phyloP scores from a whole-genome alignment of 2,329 filamentous ascomycete genomes.

The Xylaria sp. region DNA sequence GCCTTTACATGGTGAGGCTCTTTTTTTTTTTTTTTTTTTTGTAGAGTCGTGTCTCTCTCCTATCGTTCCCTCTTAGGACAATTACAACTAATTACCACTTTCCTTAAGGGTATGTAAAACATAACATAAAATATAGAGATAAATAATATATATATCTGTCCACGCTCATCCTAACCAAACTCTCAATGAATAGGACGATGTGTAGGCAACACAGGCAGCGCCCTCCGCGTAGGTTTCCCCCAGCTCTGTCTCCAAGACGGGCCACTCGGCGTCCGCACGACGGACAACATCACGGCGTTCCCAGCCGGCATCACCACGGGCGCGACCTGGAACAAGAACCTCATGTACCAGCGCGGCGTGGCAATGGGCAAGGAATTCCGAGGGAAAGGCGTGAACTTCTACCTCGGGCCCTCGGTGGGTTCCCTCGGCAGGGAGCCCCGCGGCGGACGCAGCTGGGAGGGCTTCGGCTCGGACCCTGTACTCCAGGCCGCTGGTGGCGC shows the following conservation, averaged over 20 bases:
- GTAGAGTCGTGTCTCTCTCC: not conserved
- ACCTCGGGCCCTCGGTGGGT: constrained; percentile 76
- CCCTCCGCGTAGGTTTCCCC: constrained; percentile 75
- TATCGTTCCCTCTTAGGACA: not conserved
- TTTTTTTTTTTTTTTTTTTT: not conserved
- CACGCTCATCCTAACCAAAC: constrained; percentile 28
- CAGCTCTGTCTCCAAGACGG: constrained; percentile 78
- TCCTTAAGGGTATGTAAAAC: constrained; percentile 43
- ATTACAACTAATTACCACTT: constrained; percentile 9
- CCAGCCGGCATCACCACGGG: constrained; percentile 82
- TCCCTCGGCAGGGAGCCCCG: constrained; percentile 77
- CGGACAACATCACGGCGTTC: constrained; percentile 80
- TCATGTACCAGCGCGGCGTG: constrained; percentile 75
- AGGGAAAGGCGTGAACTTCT: constrained; percentile 78
- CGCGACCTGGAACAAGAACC: constrained; percentile 78
- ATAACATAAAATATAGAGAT: not conserved
- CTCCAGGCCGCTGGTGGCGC: constrained; percentile 66
- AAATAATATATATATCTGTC: not conserved
- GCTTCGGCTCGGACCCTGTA: constrained; percentile 76
- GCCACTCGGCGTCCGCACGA: constrained; percentile 76
- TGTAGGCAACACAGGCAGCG: constrained; percentile 81
- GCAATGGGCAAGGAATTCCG: constrained; percentile 77
- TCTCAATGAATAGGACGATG: constrained; percentile 64
- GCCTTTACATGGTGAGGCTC: constrained; percentile 72
- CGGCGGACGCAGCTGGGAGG: constrained; percentile 81